Base-by-base conservation (phyloP, 768 basidiomycete genomes). In the Dentipellis sp. region DNA sequence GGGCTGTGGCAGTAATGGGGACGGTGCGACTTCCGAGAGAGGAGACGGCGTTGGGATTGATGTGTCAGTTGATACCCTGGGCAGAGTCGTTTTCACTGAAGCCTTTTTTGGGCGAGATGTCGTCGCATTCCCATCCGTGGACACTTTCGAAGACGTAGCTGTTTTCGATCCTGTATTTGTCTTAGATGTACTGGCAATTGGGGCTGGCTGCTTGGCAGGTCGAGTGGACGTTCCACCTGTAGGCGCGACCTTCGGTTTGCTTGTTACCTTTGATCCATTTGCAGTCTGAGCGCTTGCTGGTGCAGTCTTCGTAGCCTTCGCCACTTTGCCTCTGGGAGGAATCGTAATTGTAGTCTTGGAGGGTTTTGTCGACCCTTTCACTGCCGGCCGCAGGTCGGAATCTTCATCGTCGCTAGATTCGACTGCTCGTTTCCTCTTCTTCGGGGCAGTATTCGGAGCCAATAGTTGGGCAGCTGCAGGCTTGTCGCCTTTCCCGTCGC, bases 401-500 rank as follows among this genome's bases (percentile, higher is more conserved):
- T 42, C 53, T 17, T 53, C 53, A 21, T 42, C 40, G 22, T 45
- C 53, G 53, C 21, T 45, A 16, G n/a, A 22, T 37, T 52, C 51
- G 4, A 53, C 14, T 21, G 16, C 22, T 6, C 53, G 53, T 21
- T 53, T 53, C 22, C 53, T n/a, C 23, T 53, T 53, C 53, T 34
- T 53, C 40, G 53, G 11, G 10, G 39, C 10, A 4, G 16, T 6
- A 8, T 4, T 11, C 9, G 52, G 9, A 16, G 38, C 10, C 4
- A 38, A 53, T 10, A 53, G 10, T 11, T 38, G 12, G 11, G 34
- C 6, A 14, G 39, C 19, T 7, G 57, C 57, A 3, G 56, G 14
- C 38, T 56, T 59, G 35, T 63, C 63, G 21, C 63, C 63, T n/a
- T 60, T 23, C 4, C 54, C 62, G 10, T 63, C 63, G 39, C 61